Base-by-base conservation (phyloP, 164 flowering plant genomes). In the Liquidambar formosana region DNA sequence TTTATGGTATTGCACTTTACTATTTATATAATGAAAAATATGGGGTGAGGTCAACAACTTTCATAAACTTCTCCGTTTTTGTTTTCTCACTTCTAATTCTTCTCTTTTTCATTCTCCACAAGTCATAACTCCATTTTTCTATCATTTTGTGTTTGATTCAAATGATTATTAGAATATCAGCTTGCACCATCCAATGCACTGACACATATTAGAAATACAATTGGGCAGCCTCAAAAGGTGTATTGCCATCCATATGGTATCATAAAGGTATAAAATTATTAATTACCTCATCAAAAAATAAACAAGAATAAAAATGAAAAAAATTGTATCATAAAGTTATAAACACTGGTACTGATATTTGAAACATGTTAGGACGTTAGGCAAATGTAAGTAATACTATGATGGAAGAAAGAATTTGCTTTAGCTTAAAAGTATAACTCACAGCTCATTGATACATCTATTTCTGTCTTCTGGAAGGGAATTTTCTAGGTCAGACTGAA, bases 391-490 rank as follows among this genome's bases (percentile, higher is more conserved):
- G 33, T 6, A 33, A 33, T 4, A 38, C 11, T n/a, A 38, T n/a
- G 15, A 51, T 18, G 4, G 28, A 52, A 14, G 26, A 14, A 69
- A 22, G 22, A 48, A 22, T 15, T 19, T 46, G 16, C 13, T 52
- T 49, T 16, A 14, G 23, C 45, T 66, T 65, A 22, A 5, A 38
- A 57, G 19, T 63, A 28, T 56, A 56, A 84, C 99, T 93, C 71
- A 95, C 99, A 95, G 83, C 52, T 95, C 97, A 77, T 87, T 93
- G 72, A 93, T 90, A 62, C 93, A 93, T 88, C 95, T 86, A 67
- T 81, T 86, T 81, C 93, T 84, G 74, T 91, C 98, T 56, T 85
- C 97, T 27, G 94, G 92, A 75, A 96, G 91, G 64, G 97, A 86
- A 79, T 83, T 84, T 76, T 93, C 97, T 49, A 96, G 89, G 64